A percentile compares a stretch with the other conserved stretches of the same genome.
These are phyloP conservation scores for Suillus discolor DNA, from an alignment of 768 basidiomycete species.

Conservation along the genomic window DNA sequence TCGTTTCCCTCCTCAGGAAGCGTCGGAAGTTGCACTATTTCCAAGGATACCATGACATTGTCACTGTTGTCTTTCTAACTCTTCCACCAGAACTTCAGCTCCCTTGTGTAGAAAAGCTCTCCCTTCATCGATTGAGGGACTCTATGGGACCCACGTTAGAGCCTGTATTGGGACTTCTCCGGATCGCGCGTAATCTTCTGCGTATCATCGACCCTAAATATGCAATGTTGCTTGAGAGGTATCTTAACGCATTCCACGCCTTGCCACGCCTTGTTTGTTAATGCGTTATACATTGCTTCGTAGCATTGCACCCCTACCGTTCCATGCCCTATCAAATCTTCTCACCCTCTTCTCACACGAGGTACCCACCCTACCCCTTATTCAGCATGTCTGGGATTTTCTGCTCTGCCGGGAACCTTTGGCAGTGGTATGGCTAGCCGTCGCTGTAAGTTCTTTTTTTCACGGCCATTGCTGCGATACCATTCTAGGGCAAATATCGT, in stretches of 20 bases:
- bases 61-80: conserved; percentile 81
- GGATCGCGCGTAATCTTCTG: conserved; percentile 75
- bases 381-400: conserved; percentile 93
- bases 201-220: conserved; percentile 70
- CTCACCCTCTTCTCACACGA: conserved; percentile 93
- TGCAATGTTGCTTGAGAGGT: conserved; percentile 71
- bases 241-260: conserved; percentile 22
- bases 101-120: conserved; percentile 68
- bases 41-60: conserved; percentile 92
- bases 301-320: conserved; percentile 80
- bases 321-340: conserved; percentile 87
- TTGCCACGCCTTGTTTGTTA: conserved; percentile 6
- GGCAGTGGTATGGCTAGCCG: conserved; percentile 77
- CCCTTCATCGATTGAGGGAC: conserved; percentile 75
- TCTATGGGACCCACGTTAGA: conserved; percentile 87
- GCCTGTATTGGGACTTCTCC: conserved; percentile 76
- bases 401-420: conserved; percentile 83
- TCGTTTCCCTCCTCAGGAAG: conserved; percentile 75
- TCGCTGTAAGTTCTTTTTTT: conserved; percentile 58
- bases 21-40: conserved; percentile 81
- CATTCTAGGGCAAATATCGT: neutral
- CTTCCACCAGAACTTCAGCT: conserved; percentile 62
- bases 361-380: conserved; percentile 83
- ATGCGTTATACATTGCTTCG: conserved; percentile 5
- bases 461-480: neutral